phyloP scores from a whole-genome alignment of 2,329 filamentous ascomycete genomes.

The Lecanosticta acicola region DNA sequence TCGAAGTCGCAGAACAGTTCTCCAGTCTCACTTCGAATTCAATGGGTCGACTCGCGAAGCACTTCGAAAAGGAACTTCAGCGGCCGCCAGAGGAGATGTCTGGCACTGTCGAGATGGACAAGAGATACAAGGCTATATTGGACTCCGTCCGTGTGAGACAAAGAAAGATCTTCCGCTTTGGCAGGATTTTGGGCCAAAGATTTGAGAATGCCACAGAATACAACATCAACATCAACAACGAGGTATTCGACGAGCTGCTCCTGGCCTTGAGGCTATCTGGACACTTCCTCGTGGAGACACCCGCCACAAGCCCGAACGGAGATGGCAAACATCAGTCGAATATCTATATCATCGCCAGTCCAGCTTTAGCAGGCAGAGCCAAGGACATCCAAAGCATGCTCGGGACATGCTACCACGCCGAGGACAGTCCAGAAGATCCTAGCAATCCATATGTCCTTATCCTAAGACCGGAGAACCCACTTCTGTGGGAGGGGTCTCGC shows the following conservation, averaged over 20 bases:
- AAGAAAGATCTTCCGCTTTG: conserved; percentile 93
- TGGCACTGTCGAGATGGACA: conserved; percentile 73
- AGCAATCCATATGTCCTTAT: conserved; percentile 81
- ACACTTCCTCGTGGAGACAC: conserved; percentile 77
- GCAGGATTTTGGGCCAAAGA: conserved; percentile 78
- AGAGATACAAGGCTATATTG: conserved; percentile 89
- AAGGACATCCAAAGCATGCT: conserved; percentile 83
- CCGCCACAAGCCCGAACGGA: conserved; percentile 43
- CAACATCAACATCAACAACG: conserved; percentile 68
- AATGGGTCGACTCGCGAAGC: conserved; percentile 76
- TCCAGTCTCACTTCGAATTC: conserved; percentile 90
- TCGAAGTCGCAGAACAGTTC: conserved; percentile 97
- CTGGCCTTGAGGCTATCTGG: conserved; percentile 74
- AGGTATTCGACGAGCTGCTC: conserved; percentile 68
- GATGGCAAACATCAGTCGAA: conserved; percentile 43
- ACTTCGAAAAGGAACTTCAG: conserved; percentile 87
- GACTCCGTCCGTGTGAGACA: conserved; percentile 95
- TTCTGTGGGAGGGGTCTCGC: conserved; percentile 72
- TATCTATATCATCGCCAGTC: conserved; percentile 73
- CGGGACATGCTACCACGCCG: conserved; percentile 68
- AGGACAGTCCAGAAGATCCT: conserved; percentile 64
- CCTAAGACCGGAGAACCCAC: conserved; percentile 69
- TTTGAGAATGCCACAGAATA: conserved; percentile 98
- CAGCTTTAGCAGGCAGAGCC: conserved; percentile 65
- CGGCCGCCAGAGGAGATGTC: conserved; percentile 76